Evolutionary conservation across 768 basidiomycete genomes (phyloP).

Genomic region (Chalciporus sphaerocephalus): DNA sequence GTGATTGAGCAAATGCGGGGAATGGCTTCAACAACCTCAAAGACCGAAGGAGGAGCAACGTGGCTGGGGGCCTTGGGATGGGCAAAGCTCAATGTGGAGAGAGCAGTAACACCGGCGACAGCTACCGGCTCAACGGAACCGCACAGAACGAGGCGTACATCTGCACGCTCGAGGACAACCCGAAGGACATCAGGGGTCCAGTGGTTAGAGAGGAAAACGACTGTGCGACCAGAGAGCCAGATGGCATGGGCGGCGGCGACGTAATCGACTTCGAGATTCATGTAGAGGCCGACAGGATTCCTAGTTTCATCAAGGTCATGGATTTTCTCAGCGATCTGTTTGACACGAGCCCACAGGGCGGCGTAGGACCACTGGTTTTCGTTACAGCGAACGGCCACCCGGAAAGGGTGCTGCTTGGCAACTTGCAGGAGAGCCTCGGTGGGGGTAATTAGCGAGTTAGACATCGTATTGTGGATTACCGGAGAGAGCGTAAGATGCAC

Average conservation of each 20-base stretch:
- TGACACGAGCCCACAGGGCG: constrained; percentile 27
- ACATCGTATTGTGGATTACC: constrained; percentile 8
- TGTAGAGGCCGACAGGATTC: constrained; percentile 26
- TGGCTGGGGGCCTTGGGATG: constrained; percentile 9
- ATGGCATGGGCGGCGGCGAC: constrained; percentile 27
- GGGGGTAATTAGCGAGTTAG: constrained; percentile 20
- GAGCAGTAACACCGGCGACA: constrained; percentile 4
- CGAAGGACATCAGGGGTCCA: constrained; percentile 25
- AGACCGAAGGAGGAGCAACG: constrained; percentile 9
- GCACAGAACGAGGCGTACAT: constrained; percentile 21
- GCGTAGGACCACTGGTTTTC: constrained; percentile 26
- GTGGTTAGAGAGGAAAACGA: constrained; percentile 23
- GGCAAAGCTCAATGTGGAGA: constrained; percentile 22
- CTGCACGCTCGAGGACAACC: constrained; percentile 19
- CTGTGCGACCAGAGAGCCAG: constrained; percentile 29
- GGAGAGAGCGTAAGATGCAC: not conserved
- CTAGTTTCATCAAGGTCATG: constrained; percentile 20
- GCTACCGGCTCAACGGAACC: constrained; percentile 13
- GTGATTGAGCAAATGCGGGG: constrained; percentile 18
- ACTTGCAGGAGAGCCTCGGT: constrained; percentile 31
- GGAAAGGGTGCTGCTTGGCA: constrained; percentile 27
- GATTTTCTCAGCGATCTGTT: constrained; percentile 23
- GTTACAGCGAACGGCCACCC: constrained; percentile 13
- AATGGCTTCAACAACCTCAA: constrained; percentile 16
- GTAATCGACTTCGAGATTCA: constrained; percentile 29